Percentiles rank a stretch among this genome's conserved stretches.
Evolutionary conservation across 2,329 filamentous ascomycete species (phyloP).

Genomic region (Phyllosticta citribraziliensis): DNA sequence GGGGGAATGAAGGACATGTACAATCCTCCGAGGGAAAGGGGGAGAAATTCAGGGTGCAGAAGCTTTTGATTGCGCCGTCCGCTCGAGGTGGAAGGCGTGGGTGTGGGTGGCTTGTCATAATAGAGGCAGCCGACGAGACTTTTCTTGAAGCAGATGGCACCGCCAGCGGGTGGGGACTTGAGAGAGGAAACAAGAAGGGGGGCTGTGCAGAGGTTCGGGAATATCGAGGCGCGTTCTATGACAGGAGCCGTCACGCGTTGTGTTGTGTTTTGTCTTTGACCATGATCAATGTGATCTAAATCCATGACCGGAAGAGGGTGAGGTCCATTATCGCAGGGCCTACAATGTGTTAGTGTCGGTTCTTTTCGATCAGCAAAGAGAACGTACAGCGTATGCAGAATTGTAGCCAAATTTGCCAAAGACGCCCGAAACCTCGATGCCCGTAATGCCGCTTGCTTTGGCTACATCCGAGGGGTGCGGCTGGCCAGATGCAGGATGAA

Average conservation of each 20-base stretch:
- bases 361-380: background rate
- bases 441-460: background rate
- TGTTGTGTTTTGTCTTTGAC: background rate
- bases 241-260: background rate
- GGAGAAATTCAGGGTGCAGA: no score
- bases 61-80: no score
- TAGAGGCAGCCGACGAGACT: no score
- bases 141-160: no score
- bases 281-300: background rate
- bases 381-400: background rate
- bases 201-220: background rate
- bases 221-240: background rate
- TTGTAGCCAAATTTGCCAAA: background rate
- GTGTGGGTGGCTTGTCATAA: no score
- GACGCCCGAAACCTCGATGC: conserved; percentile 1
- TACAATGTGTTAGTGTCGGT: background rate
- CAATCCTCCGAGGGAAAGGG: no score
- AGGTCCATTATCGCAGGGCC: background rate
- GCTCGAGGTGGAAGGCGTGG: no score
- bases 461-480: background rate
- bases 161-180: background rate
- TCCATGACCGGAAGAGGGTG: background rate
- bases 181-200: background rate
- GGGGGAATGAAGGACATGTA: no score
- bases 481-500: background rate